A percentile compares a stretch with the other conserved stretches of the same genome.
Conservation (phyloP, 441 rosid genomes). For the Eruca vesicaria region DNA sequence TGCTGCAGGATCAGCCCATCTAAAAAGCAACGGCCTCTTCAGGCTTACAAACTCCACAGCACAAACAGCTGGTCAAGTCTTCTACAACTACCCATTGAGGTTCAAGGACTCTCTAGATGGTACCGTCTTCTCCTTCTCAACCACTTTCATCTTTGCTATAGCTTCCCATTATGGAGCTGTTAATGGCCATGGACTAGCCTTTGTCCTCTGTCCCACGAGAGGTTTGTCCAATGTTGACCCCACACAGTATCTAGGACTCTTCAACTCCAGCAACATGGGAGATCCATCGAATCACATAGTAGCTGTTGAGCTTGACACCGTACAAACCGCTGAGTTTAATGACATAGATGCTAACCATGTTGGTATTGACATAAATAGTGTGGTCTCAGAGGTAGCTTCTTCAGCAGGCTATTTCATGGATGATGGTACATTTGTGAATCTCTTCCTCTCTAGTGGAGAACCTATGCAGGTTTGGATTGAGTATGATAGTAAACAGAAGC, state of each 20-base stretch:
- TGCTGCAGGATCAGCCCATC: conserved; percentile 20
- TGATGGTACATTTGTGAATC: not conserved
- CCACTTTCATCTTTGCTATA: conserved; percentile 49
- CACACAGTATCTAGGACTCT: conserved; percentile 38
- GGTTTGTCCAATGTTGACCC: conserved; percentile 35
- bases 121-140: conserved; percentile 41
- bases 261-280: conserved; percentile 23
- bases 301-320: conserved; percentile 33
- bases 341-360: conserved; percentile 42
- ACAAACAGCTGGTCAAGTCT: conserved; percentile 36
- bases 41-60: conserved; percentile 26
- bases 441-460: conserved; percentile 32
- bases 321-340: conserved; percentile 22
- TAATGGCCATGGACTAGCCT: conserved; percentile 49
- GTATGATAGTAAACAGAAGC: conserved; percentile 19
- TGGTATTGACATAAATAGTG: conserved; percentile 38
- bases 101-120: conserved; percentile 31
- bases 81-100: conserved; percentile 25
- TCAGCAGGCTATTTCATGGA: conserved; percentile 34
- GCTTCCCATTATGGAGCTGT: not conserved
- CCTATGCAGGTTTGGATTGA: conserved; percentile 39
- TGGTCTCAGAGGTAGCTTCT: conserved; percentile 29
- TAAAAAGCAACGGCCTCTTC: conserved; percentile 27
- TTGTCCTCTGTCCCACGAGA: conserved; percentile 45
- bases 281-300: conserved; percentile 29